Conservation (phyloP, 2,329 filamentous ascomycete species). For the Botrytis squamosa region DNA sequence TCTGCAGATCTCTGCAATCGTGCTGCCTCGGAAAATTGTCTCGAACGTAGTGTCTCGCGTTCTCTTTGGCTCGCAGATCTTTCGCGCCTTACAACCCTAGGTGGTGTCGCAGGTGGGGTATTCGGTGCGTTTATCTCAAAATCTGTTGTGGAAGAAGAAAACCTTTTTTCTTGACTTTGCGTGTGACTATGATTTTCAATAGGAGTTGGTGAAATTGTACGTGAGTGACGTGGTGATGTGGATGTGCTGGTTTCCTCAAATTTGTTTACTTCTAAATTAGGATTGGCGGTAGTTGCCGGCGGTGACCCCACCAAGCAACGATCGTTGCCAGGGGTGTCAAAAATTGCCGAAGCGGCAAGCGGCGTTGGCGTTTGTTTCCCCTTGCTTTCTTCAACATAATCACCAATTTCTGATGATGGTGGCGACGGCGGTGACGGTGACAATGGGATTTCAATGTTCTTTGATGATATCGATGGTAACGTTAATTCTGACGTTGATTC, state of each 20-base stretch:
- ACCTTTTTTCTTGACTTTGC: slow-evolving; percentile 8
- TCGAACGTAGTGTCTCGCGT: slow-evolving; percentile 18
- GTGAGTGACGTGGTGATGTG: slow-evolving; percentile 22
- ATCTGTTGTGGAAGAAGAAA: slow-evolving; percentile 20
- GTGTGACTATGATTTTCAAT: slow-evolving; percentile 16
- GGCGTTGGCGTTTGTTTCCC: neutral
- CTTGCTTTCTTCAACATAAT: slow-evolving; percentile 3
- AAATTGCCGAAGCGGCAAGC: slow-evolving; percentile 5
- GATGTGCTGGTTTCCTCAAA: slow-evolving; percentile 14
- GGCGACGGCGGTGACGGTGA: slow-evolving; percentile 16
- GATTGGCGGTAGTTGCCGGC: slow-evolving; percentile 15
- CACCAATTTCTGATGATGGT: slow-evolving; percentile 18
- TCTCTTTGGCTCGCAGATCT: slow-evolving; percentile 22
- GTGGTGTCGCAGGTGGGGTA: slow-evolving; percentile 22
- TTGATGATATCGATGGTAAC: neutral
- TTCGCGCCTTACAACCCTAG: slow-evolving; percentile 15
- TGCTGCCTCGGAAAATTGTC: slow-evolving; percentile 21
- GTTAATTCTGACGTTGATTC: neutral
- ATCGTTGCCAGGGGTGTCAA: slow-evolving; percentile 21
- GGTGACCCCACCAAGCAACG: slow-evolving; percentile 21
- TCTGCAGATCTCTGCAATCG: slow-evolving; percentile 20
- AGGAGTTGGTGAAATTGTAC: slow-evolving; percentile 14
- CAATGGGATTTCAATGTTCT: neutral
- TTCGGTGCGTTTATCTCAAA: slow-evolving; percentile 17
- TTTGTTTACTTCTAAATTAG: slow-evolving; percentile 22